Evolutionary conservation across 2,329 filamentous ascomycete species (phyloP), one percentile per base, ranked within the genome.

Genomic region (Colletotrichum plurivorum): DNA sequence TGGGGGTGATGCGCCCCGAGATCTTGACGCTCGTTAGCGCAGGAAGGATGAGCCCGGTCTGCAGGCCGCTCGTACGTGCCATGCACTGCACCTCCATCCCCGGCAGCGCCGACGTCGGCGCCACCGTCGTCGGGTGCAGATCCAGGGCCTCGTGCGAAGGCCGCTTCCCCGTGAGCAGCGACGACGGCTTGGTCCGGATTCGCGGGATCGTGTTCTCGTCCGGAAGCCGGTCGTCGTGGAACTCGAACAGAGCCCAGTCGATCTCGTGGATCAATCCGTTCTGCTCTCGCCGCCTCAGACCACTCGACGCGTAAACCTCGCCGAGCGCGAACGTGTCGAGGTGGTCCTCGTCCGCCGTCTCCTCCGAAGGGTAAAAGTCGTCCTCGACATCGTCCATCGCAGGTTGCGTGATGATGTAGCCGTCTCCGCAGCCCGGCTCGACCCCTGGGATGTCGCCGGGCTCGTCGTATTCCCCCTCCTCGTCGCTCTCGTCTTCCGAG

Each of bases 211-310:
- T 80, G 74, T 98, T 98, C 68, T 89, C 87, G 0, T 87, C 84
- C 3, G 95, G 93, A 15, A 91, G 83, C 1, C 95, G 89, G 12
- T 91, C 87, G 4, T 91, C 85, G 12, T 92, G 84, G 71, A 98
- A 93, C 73, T 93, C 90, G 74, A 98, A 94, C 2, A 98, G 84
- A 0, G 95, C 94, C 95, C 95, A 98, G 79, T 98, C 95, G 52
- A 98, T 94, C 79, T 98, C 95, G 77, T 98, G 95, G 6, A 93
- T 85, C 25, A 97, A 83, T 5, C 92, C 90, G 70, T 92, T 86
- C 68, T 89, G 87, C 62, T 91, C 87, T 59, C 93, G 91, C 36
- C 95, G 90, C 5, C 94, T 90, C 67, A 98, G 92, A 7, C 95
- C 95, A 22, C 94, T 97, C 0, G 94, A 97, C 0, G 95, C 95